These are phyloP conservation scores for Cyclotella atomus DNA, from an alignment of 108 stramenopile species.

Conservation along the genomic window DNA sequence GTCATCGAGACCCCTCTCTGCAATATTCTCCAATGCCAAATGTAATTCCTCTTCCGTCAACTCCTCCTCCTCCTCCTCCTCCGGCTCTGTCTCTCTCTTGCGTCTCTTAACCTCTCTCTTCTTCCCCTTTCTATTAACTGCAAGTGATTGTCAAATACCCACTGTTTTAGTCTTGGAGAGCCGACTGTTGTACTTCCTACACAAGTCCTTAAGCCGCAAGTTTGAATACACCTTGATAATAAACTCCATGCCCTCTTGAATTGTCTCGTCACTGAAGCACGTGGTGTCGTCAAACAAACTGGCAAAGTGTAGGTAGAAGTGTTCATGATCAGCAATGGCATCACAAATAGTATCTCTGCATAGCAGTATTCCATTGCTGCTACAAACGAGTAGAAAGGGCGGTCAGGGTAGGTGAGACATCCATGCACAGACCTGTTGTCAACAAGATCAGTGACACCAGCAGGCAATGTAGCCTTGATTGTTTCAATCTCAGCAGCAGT, in stretches of 20 bases:
- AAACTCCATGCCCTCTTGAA: background rate
- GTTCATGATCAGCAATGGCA: conserved; percentile 1
- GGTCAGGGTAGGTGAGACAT: conserved; percentile 7
- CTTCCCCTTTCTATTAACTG: background rate
- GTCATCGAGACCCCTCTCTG: background rate
- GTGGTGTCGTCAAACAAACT: background rate
- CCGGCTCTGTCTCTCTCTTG: background rate
- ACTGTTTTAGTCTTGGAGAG: conserved; percentile 6
- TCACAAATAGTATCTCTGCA: background rate
- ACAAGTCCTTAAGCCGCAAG: conserved; percentile 11
- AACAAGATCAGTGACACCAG: conserved; percentile 5
- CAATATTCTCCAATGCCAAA: background rate
- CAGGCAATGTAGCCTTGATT: conserved; percentile 1
- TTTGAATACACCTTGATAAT: conserved; percentile 16
- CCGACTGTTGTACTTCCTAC: conserved; percentile 11
- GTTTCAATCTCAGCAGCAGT: background rate
- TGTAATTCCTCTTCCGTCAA: too few species aligned
- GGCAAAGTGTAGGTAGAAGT: background rate
- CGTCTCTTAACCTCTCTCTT: background rate
- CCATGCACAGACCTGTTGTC: conserved; percentile 1
- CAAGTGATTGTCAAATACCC: background rate
- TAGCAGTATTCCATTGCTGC: conserved; percentile 11
- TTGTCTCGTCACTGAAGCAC: background rate
- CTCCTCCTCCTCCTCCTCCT: background rate
- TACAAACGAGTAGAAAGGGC: background rate